Evolutionary conservation across 768 basidiomycete genomes (phyloP), one percentile per base, ranked within the genome.

Genomic region (Pulveroboletus sp.): DNA sequence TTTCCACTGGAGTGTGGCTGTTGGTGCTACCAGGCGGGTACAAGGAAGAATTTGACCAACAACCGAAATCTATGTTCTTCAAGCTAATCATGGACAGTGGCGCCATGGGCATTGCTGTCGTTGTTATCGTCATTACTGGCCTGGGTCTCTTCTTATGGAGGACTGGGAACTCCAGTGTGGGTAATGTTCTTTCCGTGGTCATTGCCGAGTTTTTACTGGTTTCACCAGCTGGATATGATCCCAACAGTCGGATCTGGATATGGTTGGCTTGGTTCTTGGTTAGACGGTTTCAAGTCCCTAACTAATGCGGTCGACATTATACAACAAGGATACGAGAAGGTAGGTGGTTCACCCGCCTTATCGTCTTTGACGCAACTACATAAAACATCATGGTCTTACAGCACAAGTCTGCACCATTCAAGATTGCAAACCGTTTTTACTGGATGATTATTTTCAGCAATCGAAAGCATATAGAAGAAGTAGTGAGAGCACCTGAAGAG

Each of bases 361-460:
- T 13, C 25, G 8, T 27, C 20, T 46, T 32, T 8, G 3, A 3
- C 6, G 10, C 13, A 1, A n/a, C n/a, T n/a, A n/a, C 20, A 12
- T 35, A 27, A n/a, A 10, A 17, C 19, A 37, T 29, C 25, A 49
- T 29, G 1, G 14, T 17, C 1, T 16, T 31, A 12, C 10, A 69
- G 69, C 54, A 65, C 55, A 60, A 62, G 33, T 47, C 40, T 19
- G 47, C 52, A 3, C 40, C 59, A 16, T 72, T 69, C 58, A 69
- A 67, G 42, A 47, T 69, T 24, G 49, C 68, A 1, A 45, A 50
- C 11, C 24, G 61, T 16, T 33, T 43, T 11, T 53, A 57, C 36
- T 79, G 77, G 77, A 52, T 64, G 0, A 67, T 78, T 21, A 44
- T 79, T 6, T 51, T 71, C 1, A 64, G 58, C 20, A 63, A 66